Conservation (phyloP, 208 protist genomes). For the Acanthamoeba royreba region DNA sequence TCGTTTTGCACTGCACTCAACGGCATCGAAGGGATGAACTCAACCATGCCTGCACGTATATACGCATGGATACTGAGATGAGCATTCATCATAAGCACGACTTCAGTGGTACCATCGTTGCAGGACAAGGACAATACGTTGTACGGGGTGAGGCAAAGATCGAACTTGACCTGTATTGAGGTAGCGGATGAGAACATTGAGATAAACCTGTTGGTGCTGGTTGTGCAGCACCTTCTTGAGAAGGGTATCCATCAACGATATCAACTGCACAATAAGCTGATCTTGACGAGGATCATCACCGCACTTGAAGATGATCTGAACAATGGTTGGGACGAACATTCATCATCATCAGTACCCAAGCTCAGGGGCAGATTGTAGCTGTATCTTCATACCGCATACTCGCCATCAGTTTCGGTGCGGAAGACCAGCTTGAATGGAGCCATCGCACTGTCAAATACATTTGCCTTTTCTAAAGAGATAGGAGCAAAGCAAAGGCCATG, state of each 20-base stretch:
- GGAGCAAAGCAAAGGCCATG: no score
- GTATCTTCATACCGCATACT: not conserved
- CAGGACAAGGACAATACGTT: slow-evolving; percentile 85
- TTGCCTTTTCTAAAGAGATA: not conserved
- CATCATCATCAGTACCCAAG: no score
- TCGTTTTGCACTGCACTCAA: slow-evolving; percentile 57
- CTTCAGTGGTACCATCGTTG: no score
- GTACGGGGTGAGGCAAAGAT: slow-evolving; percentile 92
- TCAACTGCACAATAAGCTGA: slow-evolving; percentile 92
- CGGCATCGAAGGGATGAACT: slow-evolving; percentile 56
- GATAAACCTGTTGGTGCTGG: no score
- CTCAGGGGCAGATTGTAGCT: no score
- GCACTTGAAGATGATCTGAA: slow-evolving; percentile 90
- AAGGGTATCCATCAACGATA: slow-evolving; percentile 88
- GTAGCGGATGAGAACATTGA: no score
- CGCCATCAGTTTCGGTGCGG: not conserved
- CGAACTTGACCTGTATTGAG: slow-evolving; percentile 85
- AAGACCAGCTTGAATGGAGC: not conserved
- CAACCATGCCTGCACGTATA: slow-evolving; percentile 76
- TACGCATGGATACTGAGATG: no score
- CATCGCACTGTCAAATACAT: not conserved
- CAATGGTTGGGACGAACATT: no score
- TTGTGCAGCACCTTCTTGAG: slow-evolving; percentile 76
- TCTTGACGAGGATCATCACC: slow-evolving; percentile 97
- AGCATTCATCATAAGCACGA: no score